phyloP scores from a whole-genome alignment of 2,329 filamentous ascomycete species.

The Fusarium newnesense region DNA sequence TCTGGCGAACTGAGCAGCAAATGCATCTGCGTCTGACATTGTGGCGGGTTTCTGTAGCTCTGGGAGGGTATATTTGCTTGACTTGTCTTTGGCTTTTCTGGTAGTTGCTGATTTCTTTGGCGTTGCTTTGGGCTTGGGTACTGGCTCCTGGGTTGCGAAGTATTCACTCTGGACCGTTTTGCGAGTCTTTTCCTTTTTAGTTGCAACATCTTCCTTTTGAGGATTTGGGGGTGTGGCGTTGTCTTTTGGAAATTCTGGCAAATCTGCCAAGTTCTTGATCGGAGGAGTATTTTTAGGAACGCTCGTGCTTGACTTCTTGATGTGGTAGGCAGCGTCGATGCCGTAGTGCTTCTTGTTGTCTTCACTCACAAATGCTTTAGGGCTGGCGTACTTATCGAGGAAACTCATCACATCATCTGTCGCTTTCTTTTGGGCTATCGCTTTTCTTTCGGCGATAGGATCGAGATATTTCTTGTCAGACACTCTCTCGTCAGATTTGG shows the following conservation, averaged over 20 bases:
- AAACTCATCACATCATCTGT: slow-evolving; percentile 3
- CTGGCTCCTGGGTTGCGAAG: background rate
- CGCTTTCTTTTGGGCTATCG: background rate
- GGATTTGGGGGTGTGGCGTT: background rate
- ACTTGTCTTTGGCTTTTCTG: background rate
- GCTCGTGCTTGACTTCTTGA: background rate
- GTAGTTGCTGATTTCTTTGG: background rate
- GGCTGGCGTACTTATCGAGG: background rate
- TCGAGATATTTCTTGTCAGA: background rate
- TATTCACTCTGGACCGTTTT: background rate
- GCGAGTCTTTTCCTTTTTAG: background rate
- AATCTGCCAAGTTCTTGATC: background rate
- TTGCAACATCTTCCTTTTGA: background rate
- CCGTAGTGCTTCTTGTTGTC: background rate
- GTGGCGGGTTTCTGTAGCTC: background rate
- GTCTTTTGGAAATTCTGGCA: background rate
- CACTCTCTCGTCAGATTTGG: background rate
- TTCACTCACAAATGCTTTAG: background rate
- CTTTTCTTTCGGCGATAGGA: background rate
- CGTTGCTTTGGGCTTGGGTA: background rate
- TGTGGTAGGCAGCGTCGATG: background rate
- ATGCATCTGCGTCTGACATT: background rate
- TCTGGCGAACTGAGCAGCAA: slow-evolving; percentile 7
- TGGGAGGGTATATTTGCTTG: background rate
- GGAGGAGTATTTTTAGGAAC: background rate